Conservation (phyloP, 2,329 filamentous ascomycete genomes). For the Bipolaris cookei region DNA sequence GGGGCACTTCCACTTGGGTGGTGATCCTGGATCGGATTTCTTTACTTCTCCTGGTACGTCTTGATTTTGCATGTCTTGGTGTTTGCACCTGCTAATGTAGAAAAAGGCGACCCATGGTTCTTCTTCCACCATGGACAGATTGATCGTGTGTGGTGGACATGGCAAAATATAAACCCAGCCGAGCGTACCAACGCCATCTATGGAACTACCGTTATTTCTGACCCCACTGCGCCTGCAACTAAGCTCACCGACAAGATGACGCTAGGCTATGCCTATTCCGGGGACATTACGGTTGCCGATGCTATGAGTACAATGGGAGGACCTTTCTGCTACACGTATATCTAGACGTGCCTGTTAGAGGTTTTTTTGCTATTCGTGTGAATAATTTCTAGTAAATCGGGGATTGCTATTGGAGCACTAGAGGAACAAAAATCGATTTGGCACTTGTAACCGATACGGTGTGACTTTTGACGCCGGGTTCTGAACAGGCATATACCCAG, state of each 20-base stretch:
- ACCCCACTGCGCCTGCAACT: constrained; percentile 53
- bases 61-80: not conserved
- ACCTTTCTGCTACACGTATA: constrained; percentile 57
- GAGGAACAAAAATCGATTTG: constrained; percentile 3
- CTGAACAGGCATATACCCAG: not conserved
- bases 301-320: constrained; percentile 54
- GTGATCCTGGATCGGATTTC: constrained; percentile 54
- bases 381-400: constrained; percentile 12
- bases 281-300: constrained; percentile 46
- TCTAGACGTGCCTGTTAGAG: constrained; percentile 19
- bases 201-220: constrained; percentile 53
- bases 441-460: not conserved
- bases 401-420: not conserved
- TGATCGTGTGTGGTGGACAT: constrained; percentile 58
- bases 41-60: constrained; percentile 49
- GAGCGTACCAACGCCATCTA: constrained; percentile 49
- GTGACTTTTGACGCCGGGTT: not conserved
- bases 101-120: constrained; percentile 40
- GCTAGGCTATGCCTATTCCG: constrained; percentile 47
- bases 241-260: constrained; percentile 55
- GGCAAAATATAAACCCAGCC: constrained; percentile 54
- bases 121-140: constrained; percentile 57
- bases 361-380: constrained; percentile 5
- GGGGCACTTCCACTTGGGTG: constrained; percentile 54
- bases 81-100: constrained; percentile 34